Evolutionary conservation across 176 grass and related monocot species (phyloP), one percentile per base, ranked within the genome.

Genomic region (Aegilops speltoides): DNA sequence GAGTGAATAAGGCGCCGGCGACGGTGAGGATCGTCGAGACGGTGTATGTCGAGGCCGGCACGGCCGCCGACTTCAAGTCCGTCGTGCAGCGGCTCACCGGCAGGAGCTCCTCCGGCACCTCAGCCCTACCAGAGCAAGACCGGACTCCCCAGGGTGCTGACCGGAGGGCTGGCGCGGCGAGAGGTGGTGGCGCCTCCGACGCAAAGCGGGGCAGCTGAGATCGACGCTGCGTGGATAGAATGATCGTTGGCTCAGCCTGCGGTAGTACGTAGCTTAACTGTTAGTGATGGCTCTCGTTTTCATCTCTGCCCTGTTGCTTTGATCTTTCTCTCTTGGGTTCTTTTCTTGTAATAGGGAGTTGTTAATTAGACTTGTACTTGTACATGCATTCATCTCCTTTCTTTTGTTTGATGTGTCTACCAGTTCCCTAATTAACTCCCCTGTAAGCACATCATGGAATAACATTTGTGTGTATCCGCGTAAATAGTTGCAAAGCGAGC

Each of bases 11-110:
- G 38, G 68, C 73, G 0, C 33, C 92, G 85, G 83, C 25, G 90
- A 88, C 67, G 6, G 88, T 95, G 85, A 95, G 88, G 90, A 92
- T 88, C 75, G 84, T 95, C 83, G 93, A 95, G 88, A 95, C 93
- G 81, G 57, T 83, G 84, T 95, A 80, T 79, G 80, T 95, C 12
- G 88, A 95, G 78, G 91, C 93, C 7, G 82, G 84, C 73, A 88
- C 60, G 10, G 84, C 90, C 48, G 85, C 60, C 76, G 91, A 82
- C 37, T 95, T 92, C 86, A 92, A 92, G 91, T 88, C 90, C 71
- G 84, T 90, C 31, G 93, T 95, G 43, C 93, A 95, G 83, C 74
- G 88, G 43, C 69, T 95, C 80, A 95, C 93, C 69, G 93, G 93
- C 29, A 92, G 83, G 82, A 67, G 67, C 23, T 52, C 68, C 10